A percentile compares a stretch with the other conserved stretches of the same genome.
These are phyloP conservation scores for Solanum stenotomum DNA, from an alignment of 257 asterid genomes.

Conservation along the genomic window DNA sequence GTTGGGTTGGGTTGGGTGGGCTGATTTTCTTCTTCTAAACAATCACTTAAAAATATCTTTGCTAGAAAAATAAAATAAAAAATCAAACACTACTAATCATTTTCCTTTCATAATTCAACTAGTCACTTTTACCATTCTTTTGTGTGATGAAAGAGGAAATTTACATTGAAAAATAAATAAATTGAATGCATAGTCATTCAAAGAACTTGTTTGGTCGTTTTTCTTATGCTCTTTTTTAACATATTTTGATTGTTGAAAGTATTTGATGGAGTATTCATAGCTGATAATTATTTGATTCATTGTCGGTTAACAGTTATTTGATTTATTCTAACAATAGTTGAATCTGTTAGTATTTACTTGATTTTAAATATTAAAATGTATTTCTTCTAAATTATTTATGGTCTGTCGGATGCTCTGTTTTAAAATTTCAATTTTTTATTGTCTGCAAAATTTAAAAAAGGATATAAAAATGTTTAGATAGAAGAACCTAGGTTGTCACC, in stretches of 20 bases:
- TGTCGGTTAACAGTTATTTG: background rate
- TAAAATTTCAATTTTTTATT: background rate
- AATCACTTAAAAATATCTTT: background rate
- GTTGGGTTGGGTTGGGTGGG: background rate
- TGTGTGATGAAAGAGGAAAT: background rate
- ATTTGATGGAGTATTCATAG: background rate
- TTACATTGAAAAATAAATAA: background rate
- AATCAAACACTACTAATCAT: background rate
- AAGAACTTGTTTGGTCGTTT: background rate
- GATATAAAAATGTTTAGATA: background rate
- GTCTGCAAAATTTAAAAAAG: background rate
- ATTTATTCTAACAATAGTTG: background rate
- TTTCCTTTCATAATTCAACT: background rate
- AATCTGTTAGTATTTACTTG: background rate
- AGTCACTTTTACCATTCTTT: background rate
- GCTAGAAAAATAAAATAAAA: background rate
- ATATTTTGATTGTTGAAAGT: background rate
- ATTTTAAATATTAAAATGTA: background rate
- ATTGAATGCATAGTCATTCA: background rate
- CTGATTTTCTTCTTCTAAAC: background rate
- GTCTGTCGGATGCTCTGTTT: background rate
- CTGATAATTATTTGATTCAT: background rate
- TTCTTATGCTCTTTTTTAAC: background rate
- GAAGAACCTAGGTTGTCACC: background rate
- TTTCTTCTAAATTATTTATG: background rate